Conservation (phyloP, 140 eudicot species). For the Bidens hawaiensis region DNA sequence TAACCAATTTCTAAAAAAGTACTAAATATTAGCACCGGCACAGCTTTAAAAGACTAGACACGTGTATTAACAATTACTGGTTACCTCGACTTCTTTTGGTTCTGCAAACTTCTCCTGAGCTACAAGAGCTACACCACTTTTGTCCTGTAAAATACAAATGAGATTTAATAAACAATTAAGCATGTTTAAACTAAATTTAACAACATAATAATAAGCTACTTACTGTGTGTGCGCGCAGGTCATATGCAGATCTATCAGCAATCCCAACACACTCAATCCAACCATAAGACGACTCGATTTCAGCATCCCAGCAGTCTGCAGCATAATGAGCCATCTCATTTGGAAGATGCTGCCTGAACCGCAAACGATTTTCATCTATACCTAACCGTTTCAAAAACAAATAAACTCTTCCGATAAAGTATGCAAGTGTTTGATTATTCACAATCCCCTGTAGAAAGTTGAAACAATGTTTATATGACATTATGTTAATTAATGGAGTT, state of each 20-base stretch:
- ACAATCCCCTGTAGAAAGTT: constrained; percentile 51
- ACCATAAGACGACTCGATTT: constrained; percentile 55
- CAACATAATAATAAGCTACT: too few relatives aligned
- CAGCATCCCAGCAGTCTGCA: constrained; percentile 94
- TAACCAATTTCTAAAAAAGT: too few relatives aligned
- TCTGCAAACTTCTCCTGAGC: too few relatives aligned
- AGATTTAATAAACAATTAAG: too few relatives aligned
- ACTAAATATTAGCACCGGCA: too few relatives aligned
- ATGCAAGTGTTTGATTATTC: constrained; percentile 71
- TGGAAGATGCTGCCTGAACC: constrained; percentile 78
- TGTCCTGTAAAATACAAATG: constrained; percentile 1
- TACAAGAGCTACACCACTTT: too few relatives aligned
- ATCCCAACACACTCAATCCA: too few relatives aligned
- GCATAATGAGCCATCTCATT: constrained; percentile 97
- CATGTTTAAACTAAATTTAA: not conserved
- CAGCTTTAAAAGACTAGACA: not conserved
- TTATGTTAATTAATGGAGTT: not conserved
- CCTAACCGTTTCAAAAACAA: constrained; percentile 67
- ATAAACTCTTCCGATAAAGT: constrained; percentile 77
- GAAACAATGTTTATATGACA: not conserved
- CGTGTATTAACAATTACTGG: not conserved
- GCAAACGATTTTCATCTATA: constrained; percentile 52
- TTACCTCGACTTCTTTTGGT: too few relatives aligned
- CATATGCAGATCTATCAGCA: constrained; percentile 78
- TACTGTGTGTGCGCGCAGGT: constrained; percentile 75